A percentile compares a stretch with the other conserved stretches of the same genome.
phyloP scores from a whole-genome alignment of 805 yeast species.

The Ogataea paraovalis region DNA sequence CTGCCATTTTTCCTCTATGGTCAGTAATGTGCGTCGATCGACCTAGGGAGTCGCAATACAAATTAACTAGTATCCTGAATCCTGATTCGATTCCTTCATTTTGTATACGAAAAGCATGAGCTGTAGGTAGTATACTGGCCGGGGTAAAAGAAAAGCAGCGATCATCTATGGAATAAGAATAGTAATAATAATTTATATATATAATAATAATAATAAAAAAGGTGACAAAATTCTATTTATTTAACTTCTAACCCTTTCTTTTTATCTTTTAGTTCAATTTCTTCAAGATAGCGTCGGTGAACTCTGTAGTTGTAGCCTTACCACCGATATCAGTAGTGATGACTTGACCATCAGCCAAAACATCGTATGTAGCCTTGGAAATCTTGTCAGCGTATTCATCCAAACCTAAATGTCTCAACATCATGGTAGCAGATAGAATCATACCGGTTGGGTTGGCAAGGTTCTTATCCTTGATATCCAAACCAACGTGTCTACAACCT shows the following conservation, averaged over 20 bases:
- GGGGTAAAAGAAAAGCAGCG: too few relatives aligned
- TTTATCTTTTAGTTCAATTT: conserved; percentile 40
- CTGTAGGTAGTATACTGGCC: too few relatives aligned
- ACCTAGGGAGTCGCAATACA: too few relatives aligned
- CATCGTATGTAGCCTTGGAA: conserved; percentile 84
- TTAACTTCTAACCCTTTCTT: background rate
- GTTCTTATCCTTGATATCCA: conserved; percentile 91
- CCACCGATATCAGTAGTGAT: conserved; percentile 95
- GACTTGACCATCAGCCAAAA: conserved; percentile 80
- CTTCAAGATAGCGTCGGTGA: conserved; percentile 84
- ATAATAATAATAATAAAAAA: background rate
- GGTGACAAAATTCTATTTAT: background rate
- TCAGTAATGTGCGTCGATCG: too few relatives aligned
- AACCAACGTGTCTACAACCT: conserved; percentile 99
- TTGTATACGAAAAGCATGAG: too few relatives aligned
- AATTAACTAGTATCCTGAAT: too few relatives aligned
- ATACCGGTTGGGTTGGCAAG: conserved; percentile 98
- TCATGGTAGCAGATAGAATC: conserved; percentile 85
- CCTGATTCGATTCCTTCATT: too few relatives aligned
- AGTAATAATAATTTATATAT: background rate
- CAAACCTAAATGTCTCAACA: conserved; percentile 94
- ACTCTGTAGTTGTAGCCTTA: conserved; percentile 81
- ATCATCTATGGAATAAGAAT: too few relatives aligned
- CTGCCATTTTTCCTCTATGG: too few relatives aligned
- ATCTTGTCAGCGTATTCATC: conserved; percentile 81